Conservation (phyloP, 2,329 filamentous ascomycete species). For the Cordyceps cateniannulata region DNA sequence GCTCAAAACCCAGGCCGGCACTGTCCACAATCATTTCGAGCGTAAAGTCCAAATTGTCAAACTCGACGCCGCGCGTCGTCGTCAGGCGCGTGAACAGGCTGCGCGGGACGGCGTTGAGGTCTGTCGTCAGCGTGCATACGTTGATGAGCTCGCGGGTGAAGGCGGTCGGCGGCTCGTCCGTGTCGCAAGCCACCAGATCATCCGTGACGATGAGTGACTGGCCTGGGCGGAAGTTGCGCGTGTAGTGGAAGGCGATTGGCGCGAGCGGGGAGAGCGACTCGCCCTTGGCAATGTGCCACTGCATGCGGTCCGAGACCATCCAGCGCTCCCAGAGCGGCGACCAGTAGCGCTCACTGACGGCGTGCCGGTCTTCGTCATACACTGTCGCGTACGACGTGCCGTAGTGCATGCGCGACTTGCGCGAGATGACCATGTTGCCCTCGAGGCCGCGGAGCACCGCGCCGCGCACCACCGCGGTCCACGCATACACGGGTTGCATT, state of each 20-base stretch:
- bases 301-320: constrained; percentile 80
- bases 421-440: constrained; percentile 71
- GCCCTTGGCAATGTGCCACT: constrained; percentile 80
- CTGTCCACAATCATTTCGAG: constrained; percentile 79
- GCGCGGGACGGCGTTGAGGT: constrained; percentile 67
- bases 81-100: constrained; percentile 68
- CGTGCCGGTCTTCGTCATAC: constrained; percentile 70
- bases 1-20: constrained; percentile 67
- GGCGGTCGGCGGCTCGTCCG: constrained; percentile 56
- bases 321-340: constrained; percentile 72
- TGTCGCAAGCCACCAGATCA: constrained; percentile 70
- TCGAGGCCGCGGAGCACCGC: constrained; percentile 70
- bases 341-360: constrained; percentile 70
- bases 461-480: constrained; percentile 74
- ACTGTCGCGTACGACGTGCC: constrained; percentile 77
- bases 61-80: constrained; percentile 72
- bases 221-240: constrained; percentile 72
- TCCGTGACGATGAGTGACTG: constrained; percentile 74
- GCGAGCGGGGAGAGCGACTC: constrained; percentile 67
- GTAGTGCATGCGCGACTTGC: constrained; percentile 70
- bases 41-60: constrained; percentile 76
- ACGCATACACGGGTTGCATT: constrained; percentile 75
- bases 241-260: constrained; percentile 79
- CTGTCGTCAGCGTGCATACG: constrained; percentile 76
- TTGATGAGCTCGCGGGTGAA: constrained; percentile 58